phyloP scores from a whole-genome alignment of 2,329 filamentous ascomycete species.

The Hypoxylon sp. region DNA sequence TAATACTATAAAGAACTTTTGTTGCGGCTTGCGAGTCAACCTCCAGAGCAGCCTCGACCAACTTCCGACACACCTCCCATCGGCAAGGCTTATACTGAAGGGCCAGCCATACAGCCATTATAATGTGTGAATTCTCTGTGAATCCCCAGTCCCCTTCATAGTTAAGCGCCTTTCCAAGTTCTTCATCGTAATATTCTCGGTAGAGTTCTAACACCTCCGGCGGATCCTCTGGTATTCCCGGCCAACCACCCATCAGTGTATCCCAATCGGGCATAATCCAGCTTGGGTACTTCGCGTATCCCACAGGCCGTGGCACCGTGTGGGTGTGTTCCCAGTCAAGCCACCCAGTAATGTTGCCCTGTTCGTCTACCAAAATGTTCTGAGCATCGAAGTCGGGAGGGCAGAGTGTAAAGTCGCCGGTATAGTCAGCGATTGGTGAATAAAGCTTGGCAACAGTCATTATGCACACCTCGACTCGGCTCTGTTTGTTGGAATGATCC shows the following conservation, averaged over 20 bases:
- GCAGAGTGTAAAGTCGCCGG: constrained; percentile 10
- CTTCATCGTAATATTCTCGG: constrained; percentile 7
- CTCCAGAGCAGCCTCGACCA: constrained; percentile 2
- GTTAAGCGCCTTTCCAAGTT: constrained; percentile 4
- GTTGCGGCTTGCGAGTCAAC: background rate
- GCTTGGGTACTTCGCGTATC: constrained; percentile 5
- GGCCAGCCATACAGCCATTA: constrained; percentile 18
- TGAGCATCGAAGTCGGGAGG: constrained; percentile 21
- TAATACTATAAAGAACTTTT: constrained; percentile 5
- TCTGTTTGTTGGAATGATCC: background rate
- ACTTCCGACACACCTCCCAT: constrained; percentile 12
- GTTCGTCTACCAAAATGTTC: constrained; percentile 25
- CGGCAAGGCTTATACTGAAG: background rate
- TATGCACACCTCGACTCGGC: background rate
- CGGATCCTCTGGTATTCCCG: constrained; percentile 5
- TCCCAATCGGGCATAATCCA: constrained; percentile 26
- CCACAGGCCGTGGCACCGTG: constrained; percentile 9
- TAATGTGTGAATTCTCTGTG: constrained; percentile 19
- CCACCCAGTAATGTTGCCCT: constrained; percentile 25
- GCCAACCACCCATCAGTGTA: constrained; percentile 5
- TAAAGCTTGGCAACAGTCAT: background rate
- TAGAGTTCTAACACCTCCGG: constrained; percentile 1
- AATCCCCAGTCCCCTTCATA: constrained; percentile 17
- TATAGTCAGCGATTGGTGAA: background rate
- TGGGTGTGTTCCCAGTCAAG: constrained; percentile 23